A percentile compares a stretch with the other conserved stretches of the same genome.
These are phyloP conservation scores for Candida insectorum DNA, from an alignment of 805 yeast species.

Conservation along the genomic window DNA sequence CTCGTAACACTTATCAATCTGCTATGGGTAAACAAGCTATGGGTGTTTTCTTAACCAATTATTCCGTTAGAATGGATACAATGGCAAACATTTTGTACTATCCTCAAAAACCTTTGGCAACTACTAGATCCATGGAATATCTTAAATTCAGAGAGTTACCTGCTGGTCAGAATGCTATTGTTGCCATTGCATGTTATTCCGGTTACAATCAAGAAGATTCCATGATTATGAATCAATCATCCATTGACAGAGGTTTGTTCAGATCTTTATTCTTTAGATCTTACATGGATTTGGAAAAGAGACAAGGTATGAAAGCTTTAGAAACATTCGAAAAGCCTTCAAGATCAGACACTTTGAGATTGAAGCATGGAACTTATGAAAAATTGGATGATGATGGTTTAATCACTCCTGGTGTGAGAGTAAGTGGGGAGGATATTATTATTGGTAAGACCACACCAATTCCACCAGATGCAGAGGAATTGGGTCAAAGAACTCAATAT, in stretches of 20 bases:
- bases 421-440: conserved; percentile 97
- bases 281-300: conserved; percentile 97
- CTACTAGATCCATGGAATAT: conserved; percentile 96
- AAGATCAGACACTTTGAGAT: conserved; percentile 87
- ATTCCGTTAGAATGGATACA: conserved; percentile 96
- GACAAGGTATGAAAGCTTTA: conserved; percentile 97
- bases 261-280: conserved; percentile 95
- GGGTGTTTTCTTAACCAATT: conserved; percentile 97
- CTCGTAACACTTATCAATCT: conserved; percentile 98
- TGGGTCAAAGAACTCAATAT: conserved; percentile 97
- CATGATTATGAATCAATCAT: conserved; percentile 98
- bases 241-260: conserved; percentile 94
- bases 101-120: conserved; percentile 97
- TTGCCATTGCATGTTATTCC: conserved; percentile 96
- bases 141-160: conserved; percentile 96
- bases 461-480: conserved; percentile 98
- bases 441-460: conserved; percentile 99
- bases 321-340: conserved; percentile 98
- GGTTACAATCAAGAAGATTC: conserved; percentile 99
- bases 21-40: conserved; percentile 99
- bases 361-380: conserved; percentile 97
- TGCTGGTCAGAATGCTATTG: conserved; percentile 98
- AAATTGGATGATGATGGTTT: conserved; percentile 97
- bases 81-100: conserved; percentile 97
- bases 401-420: conserved; percentile 97